Conservation (phyloP, 768 basidiomycete genomes). For the Sarcodon sp. region DNA sequence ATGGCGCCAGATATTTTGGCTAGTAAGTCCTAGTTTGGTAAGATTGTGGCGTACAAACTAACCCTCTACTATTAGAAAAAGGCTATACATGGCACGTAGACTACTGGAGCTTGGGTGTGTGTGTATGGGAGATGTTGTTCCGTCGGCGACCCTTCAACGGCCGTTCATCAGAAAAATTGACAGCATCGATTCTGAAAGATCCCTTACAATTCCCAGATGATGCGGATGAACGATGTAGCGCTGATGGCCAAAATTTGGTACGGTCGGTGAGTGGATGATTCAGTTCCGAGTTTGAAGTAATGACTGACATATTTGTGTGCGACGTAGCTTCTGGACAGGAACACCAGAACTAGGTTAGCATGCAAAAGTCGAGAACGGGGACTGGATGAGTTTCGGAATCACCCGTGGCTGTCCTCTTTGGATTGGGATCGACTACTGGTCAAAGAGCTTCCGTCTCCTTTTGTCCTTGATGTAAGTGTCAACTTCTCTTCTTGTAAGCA, state of each 20-base stretch:
- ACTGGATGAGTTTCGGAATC: conserved; percentile 63
- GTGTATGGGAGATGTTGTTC: conserved; percentile 84
- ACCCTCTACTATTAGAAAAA: conserved; percentile 18
- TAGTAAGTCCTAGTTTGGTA: conserved; percentile 18
- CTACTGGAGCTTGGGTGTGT: conserved; percentile 93
- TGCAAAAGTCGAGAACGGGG: conserved; percentile 61
- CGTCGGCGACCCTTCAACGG: conserved; percentile 82
- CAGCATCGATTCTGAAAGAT: conserved; percentile 74
- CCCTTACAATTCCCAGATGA: conserved; percentile 67
- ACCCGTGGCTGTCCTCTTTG: conserved; percentile 76
- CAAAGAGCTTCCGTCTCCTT: conserved; percentile 67
- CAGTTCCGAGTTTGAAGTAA: background rate
- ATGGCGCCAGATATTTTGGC: conserved; percentile 98
- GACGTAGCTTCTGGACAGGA: conserved; percentile 71
- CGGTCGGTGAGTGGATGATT: conserved; percentile 36
- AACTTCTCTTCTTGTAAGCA: background rate
- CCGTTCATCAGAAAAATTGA: conserved; percentile 80
- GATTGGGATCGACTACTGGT: conserved; percentile 71
- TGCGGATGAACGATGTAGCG: conserved; percentile 44
- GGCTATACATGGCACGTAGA: conserved; percentile 92
- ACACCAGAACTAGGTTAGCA: conserved; percentile 66
- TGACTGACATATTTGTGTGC: background rate
- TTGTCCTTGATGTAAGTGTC: conserved; percentile 79
- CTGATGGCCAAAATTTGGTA: conserved; percentile 53
- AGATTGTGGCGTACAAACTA: background rate